Evolutionary conservation across 2,329 filamentous ascomycete genomes (phyloP).

Genomic region (Cladophialophora psammophila): DNA sequence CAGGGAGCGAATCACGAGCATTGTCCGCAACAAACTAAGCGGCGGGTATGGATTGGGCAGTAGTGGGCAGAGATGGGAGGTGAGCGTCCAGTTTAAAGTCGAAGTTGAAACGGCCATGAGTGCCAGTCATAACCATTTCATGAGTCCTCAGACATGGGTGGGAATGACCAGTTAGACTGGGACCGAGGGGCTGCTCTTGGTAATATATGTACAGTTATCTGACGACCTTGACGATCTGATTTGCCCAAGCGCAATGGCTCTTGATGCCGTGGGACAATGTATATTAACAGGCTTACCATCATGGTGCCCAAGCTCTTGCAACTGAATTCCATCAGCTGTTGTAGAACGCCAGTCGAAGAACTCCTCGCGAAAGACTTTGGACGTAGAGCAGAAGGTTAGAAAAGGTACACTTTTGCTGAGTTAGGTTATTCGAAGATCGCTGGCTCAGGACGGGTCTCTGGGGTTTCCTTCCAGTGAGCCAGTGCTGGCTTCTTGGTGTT

Average conservation of each 20-base stretch:
- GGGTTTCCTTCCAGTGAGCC: neutral
- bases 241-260: neutral
- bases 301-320: neutral
- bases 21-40: conserved; percentile 85
- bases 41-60: conserved; percentile 81
- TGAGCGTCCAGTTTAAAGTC: conserved; percentile 78
- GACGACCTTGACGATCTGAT: conserved; percentile 16
- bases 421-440: neutral
- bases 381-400: neutral
- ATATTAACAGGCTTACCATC: neutral
- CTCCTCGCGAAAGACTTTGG: neutral
- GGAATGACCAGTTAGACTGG: conserved; percentile 9
- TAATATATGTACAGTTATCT: neutral
- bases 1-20: conserved; percentile 74
- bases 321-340: neutral
- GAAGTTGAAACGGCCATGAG: conserved; percentile 46
- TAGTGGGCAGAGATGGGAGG: conserved; percentile 86
- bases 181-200: neutral
- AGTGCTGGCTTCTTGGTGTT: neutral
- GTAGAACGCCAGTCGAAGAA: neutral
- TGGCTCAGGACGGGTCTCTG: neutral
- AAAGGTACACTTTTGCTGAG: neutral
- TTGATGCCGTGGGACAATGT: neutral
- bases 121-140: conserved; percentile 36
- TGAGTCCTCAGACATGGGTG: conserved; percentile 24